phyloP scores from a whole-genome alignment of 2,329 filamentous ascomycete species.

The Colletotrichum paranaense region DNA sequence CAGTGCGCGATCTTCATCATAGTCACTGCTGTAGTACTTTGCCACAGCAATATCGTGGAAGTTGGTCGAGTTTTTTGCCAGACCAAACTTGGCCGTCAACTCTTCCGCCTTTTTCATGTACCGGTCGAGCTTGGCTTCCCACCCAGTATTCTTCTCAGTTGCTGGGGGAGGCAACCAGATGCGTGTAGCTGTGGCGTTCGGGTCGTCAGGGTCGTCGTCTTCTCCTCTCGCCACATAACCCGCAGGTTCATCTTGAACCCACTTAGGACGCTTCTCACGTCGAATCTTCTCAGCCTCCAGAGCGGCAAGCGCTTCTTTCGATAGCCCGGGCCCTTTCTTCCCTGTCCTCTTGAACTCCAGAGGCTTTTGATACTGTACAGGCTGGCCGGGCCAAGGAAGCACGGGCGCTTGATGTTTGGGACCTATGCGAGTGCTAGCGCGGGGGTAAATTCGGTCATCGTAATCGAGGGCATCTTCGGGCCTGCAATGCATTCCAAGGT shows the following conservation, averaged over 20 bases:
- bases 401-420: conserved; percentile 92
- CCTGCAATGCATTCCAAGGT: conserved; percentile 94
- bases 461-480: conserved; percentile 96
- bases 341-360: conserved; percentile 85
- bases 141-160: conserved; percentile 71
- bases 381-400: conserved; percentile 83
- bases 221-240: conserved; percentile 89
- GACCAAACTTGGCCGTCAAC: conserved; percentile 73
- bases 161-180: conserved; percentile 81
- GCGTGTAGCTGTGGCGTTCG: conserved; percentile 78
- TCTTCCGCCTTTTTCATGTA: conserved; percentile 80
- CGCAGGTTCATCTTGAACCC: conserved; percentile 90
- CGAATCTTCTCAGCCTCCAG: conserved; percentile 85
- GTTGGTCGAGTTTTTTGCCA: conserved; percentile 84
- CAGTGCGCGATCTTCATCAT: conserved; percentile 77
- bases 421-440: conserved; percentile 91
- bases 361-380: conserved; percentile 91
- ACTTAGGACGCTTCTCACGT: conserved; percentile 86
- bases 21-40: conserved; percentile 77
- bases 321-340: conserved; percentile 81
- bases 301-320: conserved; percentile 83
- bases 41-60: conserved; percentile 86
- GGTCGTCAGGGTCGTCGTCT: conserved; percentile 77
- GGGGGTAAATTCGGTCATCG: conserved; percentile 96
- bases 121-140: conserved; percentile 64